A percentile compares a stretch with the other conserved stretches of the same genome.
Evolutionary conservation across 352 stramenopile genomes (phyloP).

Genomic region (Globisporangium spinosum): DNA sequence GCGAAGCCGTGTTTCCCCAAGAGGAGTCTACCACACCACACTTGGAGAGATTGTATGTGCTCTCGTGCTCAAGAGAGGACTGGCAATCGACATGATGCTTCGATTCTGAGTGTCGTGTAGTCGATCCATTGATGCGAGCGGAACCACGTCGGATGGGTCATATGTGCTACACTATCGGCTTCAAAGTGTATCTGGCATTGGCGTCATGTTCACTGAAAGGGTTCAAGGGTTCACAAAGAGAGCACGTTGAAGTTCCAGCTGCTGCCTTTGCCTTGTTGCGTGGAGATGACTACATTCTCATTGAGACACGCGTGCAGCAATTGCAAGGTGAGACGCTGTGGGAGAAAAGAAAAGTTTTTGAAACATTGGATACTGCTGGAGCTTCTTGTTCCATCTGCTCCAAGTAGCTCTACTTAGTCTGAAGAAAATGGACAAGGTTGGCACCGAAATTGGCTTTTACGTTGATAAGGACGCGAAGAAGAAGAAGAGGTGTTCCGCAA

Average conservation of each 20-base stretch:
- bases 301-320: neutral
- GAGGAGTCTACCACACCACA: neutral
- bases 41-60: neutral
- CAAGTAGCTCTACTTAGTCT: neutral
- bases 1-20: neutral
- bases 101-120: neutral
- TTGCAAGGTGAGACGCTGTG: neutral
- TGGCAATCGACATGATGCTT: neutral
- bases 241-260: neutral
- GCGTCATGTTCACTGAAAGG: neutral
- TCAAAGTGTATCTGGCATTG: neutral
- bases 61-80: neutral
- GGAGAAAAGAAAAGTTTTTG: neutral
- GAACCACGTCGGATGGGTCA: neutral
- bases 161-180: neutral
- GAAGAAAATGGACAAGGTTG: neutral
- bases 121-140: neutral
- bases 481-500: too few species aligned
- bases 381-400: neutral
- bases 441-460: neutral
- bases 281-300: neutral
- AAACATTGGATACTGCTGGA: neutral
- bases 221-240: neutral
- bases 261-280: neutral
- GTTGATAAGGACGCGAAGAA: too few species aligned